Conservation (phyloP, 1,284 basidiomycete genomes). For the Cutaneotrichosporon cutaneum region DNA sequence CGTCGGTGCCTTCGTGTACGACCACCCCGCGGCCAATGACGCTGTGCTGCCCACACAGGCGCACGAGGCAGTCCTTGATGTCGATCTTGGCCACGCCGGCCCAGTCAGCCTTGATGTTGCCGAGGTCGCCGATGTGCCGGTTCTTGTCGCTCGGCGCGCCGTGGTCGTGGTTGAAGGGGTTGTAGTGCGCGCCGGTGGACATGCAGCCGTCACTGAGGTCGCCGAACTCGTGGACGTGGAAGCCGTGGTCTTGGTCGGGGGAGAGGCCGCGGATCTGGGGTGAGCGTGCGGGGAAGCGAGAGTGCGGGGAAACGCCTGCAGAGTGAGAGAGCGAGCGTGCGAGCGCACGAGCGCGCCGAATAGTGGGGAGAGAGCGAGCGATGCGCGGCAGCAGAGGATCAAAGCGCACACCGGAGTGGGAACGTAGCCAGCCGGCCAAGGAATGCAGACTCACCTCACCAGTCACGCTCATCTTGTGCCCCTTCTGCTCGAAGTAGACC, state of each 20-base stretch:
- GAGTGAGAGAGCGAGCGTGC: too few relatives aligned
- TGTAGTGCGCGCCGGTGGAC: constrained; percentile 15
- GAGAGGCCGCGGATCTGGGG: constrained; percentile 18
- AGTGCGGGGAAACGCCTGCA: too few relatives aligned
- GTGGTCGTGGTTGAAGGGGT: constrained; percentile 17
- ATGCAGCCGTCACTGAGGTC: constrained; percentile 17
- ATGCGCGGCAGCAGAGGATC: too few relatives aligned
- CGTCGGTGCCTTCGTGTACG: constrained; percentile 18
- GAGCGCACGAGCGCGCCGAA: too few relatives aligned
- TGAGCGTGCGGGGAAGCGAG: not conserved
- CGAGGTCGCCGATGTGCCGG: constrained; percentile 23
- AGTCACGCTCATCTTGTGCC: constrained; percentile 2
- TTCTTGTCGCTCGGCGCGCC: constrained; percentile 16
- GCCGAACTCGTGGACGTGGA: constrained; percentile 24
- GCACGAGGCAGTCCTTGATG: constrained; percentile 2
- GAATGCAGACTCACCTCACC: constrained; percentile 1
- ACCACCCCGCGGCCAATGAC: constrained; percentile 18
- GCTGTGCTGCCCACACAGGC: constrained; percentile 15
- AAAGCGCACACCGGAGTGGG: too few relatives aligned
- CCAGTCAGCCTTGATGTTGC: constrained; percentile 12
- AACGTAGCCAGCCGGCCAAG: too few relatives aligned
- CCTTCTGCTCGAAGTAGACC: constrained; percentile 5
- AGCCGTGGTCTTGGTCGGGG: constrained; percentile 18
- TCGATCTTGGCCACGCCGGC: not conserved
- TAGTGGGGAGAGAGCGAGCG: too few relatives aligned